phyloP scores from a whole-genome alignment of 2,329 filamentous ascomycete species.

The Hortaea werneckii region DNA sequence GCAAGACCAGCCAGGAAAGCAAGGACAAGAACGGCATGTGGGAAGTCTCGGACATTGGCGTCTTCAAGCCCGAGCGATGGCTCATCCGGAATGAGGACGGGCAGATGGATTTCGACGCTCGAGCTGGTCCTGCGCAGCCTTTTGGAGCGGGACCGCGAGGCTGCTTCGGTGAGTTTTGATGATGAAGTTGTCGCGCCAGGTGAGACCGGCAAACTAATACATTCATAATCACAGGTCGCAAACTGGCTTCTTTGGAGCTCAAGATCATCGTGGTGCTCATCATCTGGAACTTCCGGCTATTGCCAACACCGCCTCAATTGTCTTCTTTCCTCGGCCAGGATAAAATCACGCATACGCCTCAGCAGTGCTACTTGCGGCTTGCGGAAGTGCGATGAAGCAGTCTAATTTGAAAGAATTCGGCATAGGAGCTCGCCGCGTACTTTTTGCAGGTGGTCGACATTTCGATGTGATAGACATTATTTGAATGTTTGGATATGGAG shows the following conservation, averaged over 20 bases:
- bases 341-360: conserved; percentile 20
- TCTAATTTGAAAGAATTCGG: background rate
- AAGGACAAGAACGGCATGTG: conserved; percentile 19
- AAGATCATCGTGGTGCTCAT: conserved; percentile 19
- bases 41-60: conserved; percentile 18
- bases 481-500: too few species aligned
- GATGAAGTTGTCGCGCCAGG: too few species aligned
- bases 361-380: conserved; percentile 18
- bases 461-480: too few species aligned
- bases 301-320: conserved; percentile 13
- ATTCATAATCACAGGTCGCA: background rate
- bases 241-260: conserved; percentile 20
- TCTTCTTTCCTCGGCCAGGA: conserved; percentile 15
- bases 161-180: conserved; percentile 25
- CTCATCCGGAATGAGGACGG: conserved; percentile 20
- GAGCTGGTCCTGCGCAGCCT: conserved; percentile 25
- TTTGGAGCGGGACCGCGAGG: conserved; percentile 30
- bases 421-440: too few species aligned
- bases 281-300: conserved; percentile 23
- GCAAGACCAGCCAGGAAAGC: conserved; percentile 18
- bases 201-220: too few species aligned
- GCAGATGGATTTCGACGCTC: conserved; percentile 24
- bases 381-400: background rate
- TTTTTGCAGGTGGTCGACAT: too few species aligned
- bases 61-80: conserved; percentile 34